These are phyloP conservation scores for Mucor sp. DNA, from an alignment of 371 early-diverging fungal genomes.

Conservation along the genomic window DNA sequence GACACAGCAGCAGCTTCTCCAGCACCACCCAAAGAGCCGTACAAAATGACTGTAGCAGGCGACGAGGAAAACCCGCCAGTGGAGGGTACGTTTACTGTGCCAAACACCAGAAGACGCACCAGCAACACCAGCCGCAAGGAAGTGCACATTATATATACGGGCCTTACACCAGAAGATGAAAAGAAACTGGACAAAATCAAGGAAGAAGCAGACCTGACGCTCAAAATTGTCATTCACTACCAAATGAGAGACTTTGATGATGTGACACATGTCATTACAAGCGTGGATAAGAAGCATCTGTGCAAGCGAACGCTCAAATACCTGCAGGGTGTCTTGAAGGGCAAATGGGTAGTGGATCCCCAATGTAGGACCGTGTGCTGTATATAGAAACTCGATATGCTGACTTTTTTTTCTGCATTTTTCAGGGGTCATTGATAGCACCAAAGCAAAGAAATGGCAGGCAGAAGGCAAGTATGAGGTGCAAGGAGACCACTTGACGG, in stretches of 20 bases:
- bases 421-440: slow-evolving; percentile 39
- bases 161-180: slow-evolving; percentile 17
- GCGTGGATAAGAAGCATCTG: slow-evolving; percentile 27
- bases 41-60: not conserved
- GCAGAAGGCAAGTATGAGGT: slow-evolving; percentile 37
- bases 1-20: not conserved
- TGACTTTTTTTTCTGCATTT: not conserved
- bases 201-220: slow-evolving; percentile 7
- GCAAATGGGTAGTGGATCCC: slow-evolving; percentile 43
- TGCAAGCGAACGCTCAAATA: slow-evolving; percentile 44
- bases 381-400: not conserved
- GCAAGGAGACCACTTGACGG: slow-evolving; percentile 33
- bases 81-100: not conserved
- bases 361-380: slow-evolving; percentile 26
- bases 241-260: slow-evolving; percentile 24
- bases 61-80: not conserved
- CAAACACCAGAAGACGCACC: not conserved
- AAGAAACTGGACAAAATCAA: slow-evolving; percentile 13
- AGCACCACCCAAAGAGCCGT: not conserved
- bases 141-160: slow-evolving; percentile 15
- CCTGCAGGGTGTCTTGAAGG: slow-evolving; percentile 31
- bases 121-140: not conserved
- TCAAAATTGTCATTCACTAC: slow-evolving; percentile 21
- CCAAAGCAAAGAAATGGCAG: slow-evolving; percentile 30
- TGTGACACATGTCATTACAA: slow-evolving; percentile 38